Percentiles rank a stretch among this genome's conserved stretches.
These are phyloP conservation scores for Penicillium pancosmium DNA, from an alignment of 495 filamentous ascomycete species.

Conservation along the genomic window DNA sequence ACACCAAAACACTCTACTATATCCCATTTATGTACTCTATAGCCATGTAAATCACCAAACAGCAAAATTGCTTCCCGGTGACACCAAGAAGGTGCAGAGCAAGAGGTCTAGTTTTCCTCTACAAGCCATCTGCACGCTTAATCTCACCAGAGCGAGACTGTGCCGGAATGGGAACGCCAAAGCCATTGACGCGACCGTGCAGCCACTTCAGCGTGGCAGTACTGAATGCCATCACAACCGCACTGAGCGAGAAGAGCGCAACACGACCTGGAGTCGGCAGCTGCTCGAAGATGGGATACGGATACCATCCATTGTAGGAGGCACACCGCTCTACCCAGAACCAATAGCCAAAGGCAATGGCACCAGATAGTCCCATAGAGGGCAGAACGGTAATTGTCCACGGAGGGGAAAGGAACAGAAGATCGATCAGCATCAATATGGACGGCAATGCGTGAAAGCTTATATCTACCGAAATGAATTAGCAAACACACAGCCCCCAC, in stretches of 20 bases:
- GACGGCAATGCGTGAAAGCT: slow-evolving; percentile 80
- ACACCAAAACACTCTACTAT: no score
- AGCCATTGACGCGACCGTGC: slow-evolving; percentile 72
- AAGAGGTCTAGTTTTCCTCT: slow-evolving; percentile 3
- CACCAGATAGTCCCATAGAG: slow-evolving; percentile 61
- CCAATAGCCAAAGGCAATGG: slow-evolving; percentile 79
- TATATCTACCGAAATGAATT: slow-evolving; percentile 55
- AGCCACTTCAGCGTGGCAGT: slow-evolving; percentile 67
- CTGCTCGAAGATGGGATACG: slow-evolving; percentile 79
- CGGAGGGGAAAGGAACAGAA: slow-evolving; percentile 79
- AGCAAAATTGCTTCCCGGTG: no score
- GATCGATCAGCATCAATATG: slow-evolving; percentile 68
- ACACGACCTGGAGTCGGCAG: slow-evolving; percentile 63
- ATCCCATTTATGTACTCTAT: no score
- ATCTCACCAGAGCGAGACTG: slow-evolving; percentile 37
- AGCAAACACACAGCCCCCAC: slow-evolving; percentile 7
- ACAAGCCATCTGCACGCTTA: slow-evolving; percentile 30
- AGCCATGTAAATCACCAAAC: no score
- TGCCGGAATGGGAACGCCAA: slow-evolving; percentile 28
- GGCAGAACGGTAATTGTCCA: slow-evolving; percentile 70
- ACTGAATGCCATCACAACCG: slow-evolving; percentile 69
- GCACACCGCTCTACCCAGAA: slow-evolving; percentile 86
- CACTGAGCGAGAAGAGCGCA: slow-evolving; percentile 69
- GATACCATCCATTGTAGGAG: slow-evolving; percentile 79
- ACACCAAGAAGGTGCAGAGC: background rate